Percentiles rank a stretch among this genome's conserved stretches.
phyloP scores from a whole-genome alignment of 306 rosid species.

The Lotus japonicus region DNA sequence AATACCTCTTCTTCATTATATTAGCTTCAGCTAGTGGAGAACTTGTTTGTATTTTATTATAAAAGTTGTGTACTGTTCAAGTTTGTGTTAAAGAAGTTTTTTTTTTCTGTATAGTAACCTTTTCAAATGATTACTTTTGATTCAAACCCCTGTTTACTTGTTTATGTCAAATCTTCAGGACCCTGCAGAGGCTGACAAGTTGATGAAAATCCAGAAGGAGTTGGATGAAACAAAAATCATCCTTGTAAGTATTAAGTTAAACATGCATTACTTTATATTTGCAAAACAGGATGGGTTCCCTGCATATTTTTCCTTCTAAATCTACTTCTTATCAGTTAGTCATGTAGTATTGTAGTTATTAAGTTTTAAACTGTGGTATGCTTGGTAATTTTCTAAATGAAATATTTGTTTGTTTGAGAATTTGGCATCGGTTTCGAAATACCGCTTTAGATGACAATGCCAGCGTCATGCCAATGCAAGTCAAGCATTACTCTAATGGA shows the following conservation, averaged over 20 bases:
- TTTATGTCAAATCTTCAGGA: conserved; percentile 47
- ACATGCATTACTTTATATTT: not conserved
- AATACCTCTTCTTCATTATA: not conserved
- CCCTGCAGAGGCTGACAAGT: conserved; percentile 97
- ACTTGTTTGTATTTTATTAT: not conserved
- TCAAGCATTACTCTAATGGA: not conserved
- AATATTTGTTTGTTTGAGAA: not conserved
- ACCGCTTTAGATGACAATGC: not conserved
- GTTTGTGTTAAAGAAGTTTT: not conserved
- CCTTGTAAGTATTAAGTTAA: conserved; percentile 55
- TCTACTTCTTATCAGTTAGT: not conserved
- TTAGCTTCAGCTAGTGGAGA: conserved; percentile 1
- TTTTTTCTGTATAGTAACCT: not conserved
- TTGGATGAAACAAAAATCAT: conserved; percentile 97
- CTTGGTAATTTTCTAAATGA: not conserved
- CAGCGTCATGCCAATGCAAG: not conserved
- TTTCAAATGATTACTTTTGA: not conserved
- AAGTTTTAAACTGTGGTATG: not conserved
- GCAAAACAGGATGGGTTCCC: not conserved
- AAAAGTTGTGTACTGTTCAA: not conserved
- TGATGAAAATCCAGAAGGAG: conserved; percentile 90
- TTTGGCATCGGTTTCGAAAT: not conserved
- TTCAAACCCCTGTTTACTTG: not conserved
- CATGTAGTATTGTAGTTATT: not conserved
- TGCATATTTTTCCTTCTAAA: not conserved